These are phyloP conservation scores for Neurospora sublineolata DNA, from an alignment of 495 filamentous ascomycete genomes.

Conservation along the genomic window DNA sequence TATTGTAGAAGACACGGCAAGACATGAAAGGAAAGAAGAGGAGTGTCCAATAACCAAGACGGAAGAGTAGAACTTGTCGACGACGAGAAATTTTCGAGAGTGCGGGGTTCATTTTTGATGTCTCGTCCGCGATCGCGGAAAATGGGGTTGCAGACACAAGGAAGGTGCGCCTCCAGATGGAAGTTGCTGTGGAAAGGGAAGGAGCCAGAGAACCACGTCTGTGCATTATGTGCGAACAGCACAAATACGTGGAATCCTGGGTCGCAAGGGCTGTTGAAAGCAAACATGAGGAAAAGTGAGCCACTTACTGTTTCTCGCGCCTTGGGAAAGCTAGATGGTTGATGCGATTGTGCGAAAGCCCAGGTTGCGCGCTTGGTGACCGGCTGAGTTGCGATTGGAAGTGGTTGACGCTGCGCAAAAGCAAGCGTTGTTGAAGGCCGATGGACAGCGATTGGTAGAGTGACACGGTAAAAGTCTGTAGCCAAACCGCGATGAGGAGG, in stretches of 20 bases:
- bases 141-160: neutral
- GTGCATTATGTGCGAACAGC: neutral
- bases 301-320: neutral
- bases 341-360: neutral
- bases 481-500: neutral
- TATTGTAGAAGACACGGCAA: neutral
- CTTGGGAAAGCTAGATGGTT: neutral
- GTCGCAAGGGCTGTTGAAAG: neutral
- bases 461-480: neutral
- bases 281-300: neutral
- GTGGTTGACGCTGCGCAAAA: neutral
- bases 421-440: neutral
- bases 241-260: neutral
- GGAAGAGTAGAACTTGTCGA: neutral
- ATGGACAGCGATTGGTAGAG: neutral
- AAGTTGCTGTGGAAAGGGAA: neutral
- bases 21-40: neutral
- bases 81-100: neutral
- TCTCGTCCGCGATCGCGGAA: neutral
- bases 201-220: neutral
- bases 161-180: neutral
- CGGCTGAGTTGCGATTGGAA: neutral
- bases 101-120: neutral
- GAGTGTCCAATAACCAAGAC: neutral
- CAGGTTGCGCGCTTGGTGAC: neutral